Evolutionary conservation across 106 monocot genomes (phyloP), one percentile per base, ranked within the genome.

Genomic region (Allium cepa): DNA sequence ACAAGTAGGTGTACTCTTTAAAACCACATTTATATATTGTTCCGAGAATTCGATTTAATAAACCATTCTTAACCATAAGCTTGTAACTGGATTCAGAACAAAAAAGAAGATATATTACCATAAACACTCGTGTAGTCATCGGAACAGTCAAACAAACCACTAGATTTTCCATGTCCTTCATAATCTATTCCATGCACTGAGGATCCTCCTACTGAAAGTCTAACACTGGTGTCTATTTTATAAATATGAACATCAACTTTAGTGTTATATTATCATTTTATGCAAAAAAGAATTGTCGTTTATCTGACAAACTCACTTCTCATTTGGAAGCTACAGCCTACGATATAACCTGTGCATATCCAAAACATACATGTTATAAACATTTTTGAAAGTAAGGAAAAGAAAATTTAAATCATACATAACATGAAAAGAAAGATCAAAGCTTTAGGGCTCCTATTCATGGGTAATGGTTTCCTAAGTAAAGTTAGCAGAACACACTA

Each of bases 261-360:
- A 58, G 13, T 58, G 5, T 58, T 17, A 58, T 8, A 11, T 8
- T 58, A 13, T 7, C 13, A 58, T 11, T 58, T 11, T 58, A n/a
- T n/a, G n/a, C n/a, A n/a, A n/a, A n/a, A n/a, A n/a, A n/a, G n/a
- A n/a, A n/a, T n/a, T n/a, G n/a, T n/a, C n/a, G n/a, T n/a, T n/a
- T n/a, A n/a, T n/a, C n/a, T n/a, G n/a, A n/a, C n/a, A n/a, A n/a
- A n/a, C n/a, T 66, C 50, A 81, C 90, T 83, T 90, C 50, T 81
- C 90, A 90, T 86, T 22, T 75, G 66, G 10, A 86, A 77, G 83
- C 90, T 90, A 73, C 86, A 90, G 55, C 84, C 90, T 76, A 86
- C 59, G n/a, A 64, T 83, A 70, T 90, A 90, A 22, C 86, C 90
- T 90, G 47, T 13, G 11, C 45, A 18, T 17, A 67, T 18, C 16